Evolutionary conservation across 75 land plant species (phyloP).

Genomic region (Pseudotsuga menziesii): DNA sequence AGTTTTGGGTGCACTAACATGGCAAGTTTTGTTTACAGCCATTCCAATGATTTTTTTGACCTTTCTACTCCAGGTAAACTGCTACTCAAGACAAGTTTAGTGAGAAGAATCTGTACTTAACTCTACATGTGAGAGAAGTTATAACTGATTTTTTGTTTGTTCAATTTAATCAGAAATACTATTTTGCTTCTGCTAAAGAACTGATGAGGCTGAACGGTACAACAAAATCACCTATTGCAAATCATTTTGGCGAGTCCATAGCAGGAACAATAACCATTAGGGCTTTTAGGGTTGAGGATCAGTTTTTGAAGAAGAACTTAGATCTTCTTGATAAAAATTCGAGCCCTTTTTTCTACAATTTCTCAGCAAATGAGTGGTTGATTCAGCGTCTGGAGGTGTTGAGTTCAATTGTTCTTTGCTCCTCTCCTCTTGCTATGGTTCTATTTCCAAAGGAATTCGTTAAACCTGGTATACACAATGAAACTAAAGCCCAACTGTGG

Average conservation of each 20-base stretch:
- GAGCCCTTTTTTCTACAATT: slow-evolving; percentile 37
- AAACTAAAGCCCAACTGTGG: not conserved
- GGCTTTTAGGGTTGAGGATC: slow-evolving; percentile 28
- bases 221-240: slow-evolving; percentile 46
- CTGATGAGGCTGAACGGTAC: slow-evolving; percentile 42
- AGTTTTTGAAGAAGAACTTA: slow-evolving; percentile 30
- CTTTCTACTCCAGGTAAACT: slow-evolving; percentile 30
- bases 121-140: not conserved
- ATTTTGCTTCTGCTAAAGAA: slow-evolving; percentile 33
- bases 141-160: not conserved
- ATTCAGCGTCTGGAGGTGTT: slow-evolving; percentile 30
- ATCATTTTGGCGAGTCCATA: too few relatives aligned
- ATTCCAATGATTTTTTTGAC: slow-evolving; percentile 23
- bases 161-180: slow-evolving; percentile 25
- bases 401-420: slow-evolving; percentile 17
- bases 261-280: slow-evolving; percentile 42
- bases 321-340: slow-evolving; percentile 31
- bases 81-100: not conserved
- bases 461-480: slow-evolving; percentile 29
- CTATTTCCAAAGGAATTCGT: slow-evolving; percentile 23
- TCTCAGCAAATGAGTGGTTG: slow-evolving; percentile 36
- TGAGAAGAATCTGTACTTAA: not conserved
- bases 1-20: too few relatives aligned
- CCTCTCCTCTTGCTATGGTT: slow-evolving; percentile 34
- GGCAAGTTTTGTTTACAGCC: slow-evolving; percentile 34